Evolutionary conservation across 129 eudicot species (phyloP), one percentile per base, ranked within the genome.

Genomic region (Saposhnikovia divaricata): DNA sequence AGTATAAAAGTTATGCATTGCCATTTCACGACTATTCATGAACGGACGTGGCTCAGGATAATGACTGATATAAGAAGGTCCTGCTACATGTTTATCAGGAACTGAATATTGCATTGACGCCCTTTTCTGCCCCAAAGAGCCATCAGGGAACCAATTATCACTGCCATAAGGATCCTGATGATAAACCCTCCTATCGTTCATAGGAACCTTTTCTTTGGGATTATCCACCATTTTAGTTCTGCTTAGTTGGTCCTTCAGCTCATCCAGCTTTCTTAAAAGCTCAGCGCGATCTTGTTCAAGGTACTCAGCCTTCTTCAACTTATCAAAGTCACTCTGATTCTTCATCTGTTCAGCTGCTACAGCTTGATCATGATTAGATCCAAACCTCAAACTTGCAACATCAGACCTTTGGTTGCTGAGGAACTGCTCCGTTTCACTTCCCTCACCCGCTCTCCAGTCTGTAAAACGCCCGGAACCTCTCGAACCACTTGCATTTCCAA

Each of bases 261-360:
- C 98, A 72, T 96, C 99, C 79, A 96, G 81, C 87, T 92, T 89
- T 79, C 88, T 84, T 87, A 96, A 87, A 40, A 92, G 91, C 83
- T 90, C 95, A 43, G 83, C 93, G 12, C 89, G 87, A 72, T 92
- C 92, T 77, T 88, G 89, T 57, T 84, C 96, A 50, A 85, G 69
- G 72, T 66, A 69, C 53, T 81, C 90, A 69, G 78, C 84, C 85
- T 81, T 79, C 78, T 78, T 82, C 43, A 74, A 77, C 25, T 59
- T 85, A 77, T 79, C 82, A 25, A 79, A 80, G 39, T 75, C 80
- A 68, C 77, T 85, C 80, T 84, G 75, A 74, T 74, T 84, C 66
- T 78, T 78, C 71, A 79, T 63, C 28, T 80, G 79, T 77, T 83
- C 86, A 15, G 85, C 90, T 57, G 85, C 80, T 78, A 81, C 84